Evolutionary conservation across 2,329 filamentous ascomycete species (phyloP).

Genomic region (Purpureocillium takamizusanense): DNA sequence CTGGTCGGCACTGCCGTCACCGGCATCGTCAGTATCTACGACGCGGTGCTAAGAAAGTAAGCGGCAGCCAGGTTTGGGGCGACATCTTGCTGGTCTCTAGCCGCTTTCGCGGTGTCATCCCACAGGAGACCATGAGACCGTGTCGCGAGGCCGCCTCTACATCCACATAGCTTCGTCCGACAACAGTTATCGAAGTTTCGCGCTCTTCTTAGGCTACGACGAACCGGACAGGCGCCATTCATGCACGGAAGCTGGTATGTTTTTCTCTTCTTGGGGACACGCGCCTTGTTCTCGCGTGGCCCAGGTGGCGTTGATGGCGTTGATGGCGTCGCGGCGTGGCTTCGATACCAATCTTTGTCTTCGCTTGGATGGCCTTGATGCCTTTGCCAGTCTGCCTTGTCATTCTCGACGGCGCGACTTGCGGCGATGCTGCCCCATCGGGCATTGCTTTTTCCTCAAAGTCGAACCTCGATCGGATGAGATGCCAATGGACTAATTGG

Average conservation of each 20-base stretch:
- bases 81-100: neutral
- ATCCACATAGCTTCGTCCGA: no score
- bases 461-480: no score
- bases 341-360: slow-evolving; percentile 18
- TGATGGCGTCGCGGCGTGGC: slow-evolving; percentile 17
- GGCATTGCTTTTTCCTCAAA: no score
- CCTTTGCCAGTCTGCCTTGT: no score
- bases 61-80: neutral
- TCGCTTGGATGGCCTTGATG: slow-evolving; percentile 1
- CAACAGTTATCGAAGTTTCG: no score
- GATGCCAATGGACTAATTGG: no score
- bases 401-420: no score
- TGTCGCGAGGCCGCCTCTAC: no score
- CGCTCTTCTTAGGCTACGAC: neutral
- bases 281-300: slow-evolving; percentile 1
- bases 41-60: slow-evolving; percentile 65
- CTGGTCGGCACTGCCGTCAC: slow-evolving; percentile 61
- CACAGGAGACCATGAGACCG: neutral
- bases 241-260: neutral
- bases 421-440: no score
- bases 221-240: neutral
- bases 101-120: neutral
- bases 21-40: slow-evolving; percentile 62
- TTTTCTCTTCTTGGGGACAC: slow-evolving; percentile 2
- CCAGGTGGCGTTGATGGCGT: slow-evolving; percentile 19